These are phyloP conservation scores for Diatrype stigma DNA, from an alignment of 2,329 filamentous ascomycete genomes.

Conservation along the genomic window DNA sequence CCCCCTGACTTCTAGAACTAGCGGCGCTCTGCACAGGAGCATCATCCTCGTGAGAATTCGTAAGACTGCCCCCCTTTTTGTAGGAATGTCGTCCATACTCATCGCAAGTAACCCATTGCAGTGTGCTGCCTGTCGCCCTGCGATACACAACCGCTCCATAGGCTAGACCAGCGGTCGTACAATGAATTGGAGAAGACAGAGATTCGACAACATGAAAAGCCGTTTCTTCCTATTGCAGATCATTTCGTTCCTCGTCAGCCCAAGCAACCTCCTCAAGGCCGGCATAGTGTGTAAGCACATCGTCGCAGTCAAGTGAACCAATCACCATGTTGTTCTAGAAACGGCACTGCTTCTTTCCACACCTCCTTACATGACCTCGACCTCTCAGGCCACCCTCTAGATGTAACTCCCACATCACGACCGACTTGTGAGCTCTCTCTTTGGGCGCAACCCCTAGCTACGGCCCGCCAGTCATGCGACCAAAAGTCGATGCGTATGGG, in stretches of 20 bases:
- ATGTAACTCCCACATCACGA: conserved; percentile 6
- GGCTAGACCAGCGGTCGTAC: background rate
- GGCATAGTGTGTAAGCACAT: background rate
- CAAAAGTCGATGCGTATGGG: conserved; percentile 9
- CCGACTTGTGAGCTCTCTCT: conserved; percentile 4
- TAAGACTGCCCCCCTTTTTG: background rate
- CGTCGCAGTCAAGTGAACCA: background rate
- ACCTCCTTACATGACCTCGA: background rate
- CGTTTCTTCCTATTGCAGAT: background rate
- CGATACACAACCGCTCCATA: background rate
- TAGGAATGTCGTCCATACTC: background rate
- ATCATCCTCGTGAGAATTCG: background rate
- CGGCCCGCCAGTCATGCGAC: conserved; percentile 10
- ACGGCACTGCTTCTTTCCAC: background rate
- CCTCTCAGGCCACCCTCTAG: background rate
- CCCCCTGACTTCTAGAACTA: too few species aligned
- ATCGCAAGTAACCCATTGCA: too few species aligned
- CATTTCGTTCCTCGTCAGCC: conserved; percentile 2
- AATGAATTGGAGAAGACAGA: background rate
- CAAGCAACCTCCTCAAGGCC: background rate
- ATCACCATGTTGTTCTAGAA: background rate
- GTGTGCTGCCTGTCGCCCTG: too few species aligned
- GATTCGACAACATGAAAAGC: background rate
- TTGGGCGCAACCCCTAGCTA: conserved; percentile 6
- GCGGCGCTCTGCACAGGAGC: too few species aligned